A percentile compares a stretch with the other conserved stretches of the same genome.
Conservation (phyloP, 2,329 filamentous ascomycete genomes). For the Cadophora luteo-olivacea region DNA sequence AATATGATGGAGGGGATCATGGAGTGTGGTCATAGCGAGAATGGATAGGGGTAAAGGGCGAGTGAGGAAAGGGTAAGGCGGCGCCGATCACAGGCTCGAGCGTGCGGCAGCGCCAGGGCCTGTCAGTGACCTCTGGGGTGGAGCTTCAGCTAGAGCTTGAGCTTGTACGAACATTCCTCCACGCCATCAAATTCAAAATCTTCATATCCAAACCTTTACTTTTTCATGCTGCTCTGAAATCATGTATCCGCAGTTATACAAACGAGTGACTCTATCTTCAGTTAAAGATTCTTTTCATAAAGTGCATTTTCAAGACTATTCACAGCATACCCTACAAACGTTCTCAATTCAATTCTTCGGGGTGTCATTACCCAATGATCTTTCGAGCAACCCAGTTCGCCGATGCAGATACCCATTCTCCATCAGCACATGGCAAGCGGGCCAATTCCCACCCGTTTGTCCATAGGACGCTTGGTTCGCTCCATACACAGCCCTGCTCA, state of each 20-base stretch:
- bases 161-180: slow-evolving; percentile 30
- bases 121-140: background rate
- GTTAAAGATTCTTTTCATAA: background rate
- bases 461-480: background rate
- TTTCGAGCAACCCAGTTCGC: background rate
- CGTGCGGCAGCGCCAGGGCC: slow-evolving; percentile 21
- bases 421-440: background rate
- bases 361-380: background rate
- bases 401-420: slow-evolving; percentile 7
- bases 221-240: no score
- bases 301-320: background rate
- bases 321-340: background rate
- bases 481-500: background rate
- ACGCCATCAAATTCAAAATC: background rate
- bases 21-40: background rate
- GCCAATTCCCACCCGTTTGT: background rate
- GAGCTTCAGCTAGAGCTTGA: background rate
- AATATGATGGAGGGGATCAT: background rate
- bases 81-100: slow-evolving; percentile 32
- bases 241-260: background rate
- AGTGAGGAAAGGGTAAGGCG: slow-evolving; percentile 24
- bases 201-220: background rate
- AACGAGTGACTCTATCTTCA: background rate
- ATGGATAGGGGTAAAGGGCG: slow-evolving; percentile 3
- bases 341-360: background rate